Conservation (phyloP, 2,329 filamentous ascomycete species). For the Penicillium nordicum region DNA sequence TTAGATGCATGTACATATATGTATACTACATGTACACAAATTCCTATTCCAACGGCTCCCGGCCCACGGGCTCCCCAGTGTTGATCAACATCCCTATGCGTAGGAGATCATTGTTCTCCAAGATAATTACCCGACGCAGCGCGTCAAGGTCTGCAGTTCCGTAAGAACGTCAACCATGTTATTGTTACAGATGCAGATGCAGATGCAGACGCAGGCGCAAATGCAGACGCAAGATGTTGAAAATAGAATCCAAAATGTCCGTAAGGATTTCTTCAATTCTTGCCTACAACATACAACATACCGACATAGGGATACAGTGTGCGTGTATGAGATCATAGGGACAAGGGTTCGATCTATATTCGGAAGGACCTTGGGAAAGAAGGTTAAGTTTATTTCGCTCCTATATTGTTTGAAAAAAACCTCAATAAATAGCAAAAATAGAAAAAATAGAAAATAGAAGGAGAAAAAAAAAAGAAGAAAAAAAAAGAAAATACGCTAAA, state of each 20-base stretch:
- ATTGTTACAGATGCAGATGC: slow-evolving; percentile 6
- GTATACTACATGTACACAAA: background rate
- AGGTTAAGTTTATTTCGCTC: background rate
- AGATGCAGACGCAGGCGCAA: background rate
- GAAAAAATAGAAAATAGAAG: no score
- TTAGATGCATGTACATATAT: background rate
- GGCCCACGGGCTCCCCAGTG: background rate
- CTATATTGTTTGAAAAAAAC: background rate
- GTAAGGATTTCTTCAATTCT: background rate
- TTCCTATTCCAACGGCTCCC: slow-evolving; percentile 2
- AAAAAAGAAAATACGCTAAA: background rate
- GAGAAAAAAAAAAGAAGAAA: background rate
- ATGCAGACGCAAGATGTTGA: background rate
- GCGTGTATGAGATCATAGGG: background rate
- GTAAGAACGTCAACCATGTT: slow-evolving; percentile 8
- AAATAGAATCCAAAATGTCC: background rate
- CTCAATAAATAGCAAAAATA: background rate
- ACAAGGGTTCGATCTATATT: background rate
- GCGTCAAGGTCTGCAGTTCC: slow-evolving; percentile 1
- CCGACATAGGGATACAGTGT: no score
- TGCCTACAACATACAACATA: no score
- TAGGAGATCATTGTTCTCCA: slow-evolving; percentile 4
- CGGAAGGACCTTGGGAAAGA: background rate
- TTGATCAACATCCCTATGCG: slow-evolving; percentile 11
- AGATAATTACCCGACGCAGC: slow-evolving; percentile 8